phyloP scores from a whole-genome alignment of 1,284 basidiomycete species.

The Naganishia sp. region DNA sequence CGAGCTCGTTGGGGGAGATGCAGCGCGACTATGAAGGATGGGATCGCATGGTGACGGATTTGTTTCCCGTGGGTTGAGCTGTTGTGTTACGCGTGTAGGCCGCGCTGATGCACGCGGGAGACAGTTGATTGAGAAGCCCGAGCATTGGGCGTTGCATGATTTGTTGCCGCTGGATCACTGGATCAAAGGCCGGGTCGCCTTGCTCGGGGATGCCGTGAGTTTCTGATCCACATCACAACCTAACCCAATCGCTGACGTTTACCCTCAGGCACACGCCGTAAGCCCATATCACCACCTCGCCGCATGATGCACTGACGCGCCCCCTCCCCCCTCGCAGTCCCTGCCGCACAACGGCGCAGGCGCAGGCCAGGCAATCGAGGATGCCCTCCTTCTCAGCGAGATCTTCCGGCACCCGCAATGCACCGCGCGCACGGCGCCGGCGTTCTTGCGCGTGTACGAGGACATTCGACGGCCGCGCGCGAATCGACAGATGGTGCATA shows the following conservation, averaged over 20 bases:
- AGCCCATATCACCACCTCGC: not conserved
- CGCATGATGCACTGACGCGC: not conserved
- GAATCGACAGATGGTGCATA: slow-evolving; percentile 28
- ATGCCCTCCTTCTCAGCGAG: slow-evolving; percentile 57
- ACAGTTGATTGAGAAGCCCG: slow-evolving; percentile 22
- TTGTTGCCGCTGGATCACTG: slow-evolving; percentile 60
- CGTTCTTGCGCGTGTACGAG: slow-evolving; percentile 23
- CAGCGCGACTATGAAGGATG: slow-evolving; percentile 20
- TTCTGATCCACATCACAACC: not conserved
- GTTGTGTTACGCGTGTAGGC: not conserved
- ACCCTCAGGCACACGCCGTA: slow-evolving; percentile 16
- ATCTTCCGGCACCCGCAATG: slow-evolving; percentile 59
- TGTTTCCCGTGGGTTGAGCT: slow-evolving; percentile 18
- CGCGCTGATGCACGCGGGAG: not conserved
- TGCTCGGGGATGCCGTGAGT: slow-evolving; percentile 59
- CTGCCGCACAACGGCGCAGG: slow-evolving; percentile 42
- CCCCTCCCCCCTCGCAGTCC: slow-evolving; percentile 46
- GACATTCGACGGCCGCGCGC: slow-evolving; percentile 24
- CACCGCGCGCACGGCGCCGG: slow-evolving; percentile 55
- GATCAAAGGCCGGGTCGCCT: slow-evolving; percentile 57
- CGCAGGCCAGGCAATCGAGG: slow-evolving; percentile 41
- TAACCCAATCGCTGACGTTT: not conserved
- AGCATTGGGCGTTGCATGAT: slow-evolving; percentile 62
- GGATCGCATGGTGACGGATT: slow-evolving; percentile 19
- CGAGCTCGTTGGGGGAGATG: slow-evolving; percentile 15